Base-by-base conservation (phyloP, 495 filamentous ascomycete genomes). In the Bacidia rubella region DNA sequence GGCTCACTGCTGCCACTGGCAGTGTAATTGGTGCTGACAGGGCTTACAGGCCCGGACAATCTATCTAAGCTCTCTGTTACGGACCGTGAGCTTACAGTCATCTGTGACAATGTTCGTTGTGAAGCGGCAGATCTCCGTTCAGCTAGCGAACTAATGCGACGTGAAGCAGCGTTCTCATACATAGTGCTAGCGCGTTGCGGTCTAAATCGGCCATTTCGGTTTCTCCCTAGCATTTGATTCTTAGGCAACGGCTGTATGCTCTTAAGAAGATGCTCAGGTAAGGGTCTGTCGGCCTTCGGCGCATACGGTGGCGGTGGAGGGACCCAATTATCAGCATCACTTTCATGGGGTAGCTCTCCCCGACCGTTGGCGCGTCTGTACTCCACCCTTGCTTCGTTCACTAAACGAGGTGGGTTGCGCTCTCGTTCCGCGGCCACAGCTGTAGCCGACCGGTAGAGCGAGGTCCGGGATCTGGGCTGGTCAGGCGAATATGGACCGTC, bases 271-370 rank as follows among this genome's bases (percentile, higher is more conserved):
- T 74, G 66, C 11, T 78, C 74, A 44, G 78, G 76, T 35, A 81
- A 63, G 23, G 76, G 74, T 45, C 66, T 71, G 4, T 86, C 81
- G 26, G 84, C 71, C 12, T 87, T 79, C 12, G 76, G 78, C 19
- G 79, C 77, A 59, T 95, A 95, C 7, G 87, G 86, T 11, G 89
- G 89, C n/a, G 89, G 89, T 0, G 89, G 89, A 21, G 89, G 85
- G 5, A 90, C 86, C 89, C 89, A 95, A 55, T 90, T 86, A 57
- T 95, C 89, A 2, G 87, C 87, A 61, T 94, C 86, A 54, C 84
- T 89, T 64, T 93, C 87, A 65, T 93, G 85, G 11, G 88, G 88
- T 54, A 85, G 75, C 51, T 86, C 74, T 17, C 75, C 68, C 29
- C 80, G 72, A 12, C 80, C 82, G 62, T 85, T 80, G 23, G 85